Conservation (phyloP, 257 asterid genomes). For the Lantana camara region DNA sequence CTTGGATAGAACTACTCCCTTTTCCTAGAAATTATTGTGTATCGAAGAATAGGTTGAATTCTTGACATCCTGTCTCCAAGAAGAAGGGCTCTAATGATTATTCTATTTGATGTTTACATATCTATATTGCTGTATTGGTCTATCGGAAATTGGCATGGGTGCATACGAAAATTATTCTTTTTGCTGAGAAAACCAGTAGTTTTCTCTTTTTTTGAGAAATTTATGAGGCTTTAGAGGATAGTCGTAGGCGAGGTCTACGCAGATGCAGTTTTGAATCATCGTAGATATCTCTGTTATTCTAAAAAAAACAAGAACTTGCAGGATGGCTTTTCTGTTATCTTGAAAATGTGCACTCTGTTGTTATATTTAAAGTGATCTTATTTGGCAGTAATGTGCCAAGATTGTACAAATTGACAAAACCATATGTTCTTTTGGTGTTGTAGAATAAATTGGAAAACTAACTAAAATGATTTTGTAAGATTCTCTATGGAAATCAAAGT, state of each 20-base stretch:
- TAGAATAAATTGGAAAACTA: neutral
- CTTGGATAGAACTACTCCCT: no score
- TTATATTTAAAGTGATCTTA: neutral
- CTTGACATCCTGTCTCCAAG: neutral
- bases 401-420: neutral
- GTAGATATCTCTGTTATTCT: neutral
- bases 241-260: no score
- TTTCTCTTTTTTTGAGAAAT: neutral
- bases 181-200: neutral
- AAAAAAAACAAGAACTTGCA: neutral
- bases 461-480: no score
- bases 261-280: no score
- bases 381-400: neutral
- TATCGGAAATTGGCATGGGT: neutral
- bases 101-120: neutral
- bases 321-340: neutral
- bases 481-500: neutral
- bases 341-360: neutral
- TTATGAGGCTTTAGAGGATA: conserved; percentile 2
- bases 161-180: neutral
- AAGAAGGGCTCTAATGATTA: conserved; percentile 1
- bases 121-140: neutral
- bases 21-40: neutral
- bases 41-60: neutral
- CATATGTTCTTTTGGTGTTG: neutral